Conservation (phyloP, 257 asterid species). For the Salvia miltiorrhiza region DNA sequence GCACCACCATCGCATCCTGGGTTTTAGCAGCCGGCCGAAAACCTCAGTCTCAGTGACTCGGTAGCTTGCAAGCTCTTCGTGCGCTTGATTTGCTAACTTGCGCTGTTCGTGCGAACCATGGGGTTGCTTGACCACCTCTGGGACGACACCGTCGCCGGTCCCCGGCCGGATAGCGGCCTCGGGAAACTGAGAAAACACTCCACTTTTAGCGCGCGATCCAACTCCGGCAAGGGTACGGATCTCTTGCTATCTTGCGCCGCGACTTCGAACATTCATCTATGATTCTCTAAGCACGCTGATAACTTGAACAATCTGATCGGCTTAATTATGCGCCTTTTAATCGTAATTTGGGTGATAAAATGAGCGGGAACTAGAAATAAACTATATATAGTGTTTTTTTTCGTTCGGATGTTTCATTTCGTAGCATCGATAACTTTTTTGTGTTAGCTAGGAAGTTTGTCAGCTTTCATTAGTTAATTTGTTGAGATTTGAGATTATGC, state of each 20-base stretch:
- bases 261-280: background rate
- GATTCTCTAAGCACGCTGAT: background rate
- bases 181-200: conserved; percentile 74
- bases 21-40: background rate
- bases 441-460: background rate
- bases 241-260: conserved; percentile 33
- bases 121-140: conserved; percentile 87
- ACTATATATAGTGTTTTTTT: background rate
- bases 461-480: background rate
- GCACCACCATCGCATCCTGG: background rate
- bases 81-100: conserved; percentile 13
- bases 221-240: conserved; percentile 77
- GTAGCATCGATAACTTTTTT: background rate
- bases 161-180: conserved; percentile 79
- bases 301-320: background rate
- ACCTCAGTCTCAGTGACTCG: background rate
- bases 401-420: background rate
- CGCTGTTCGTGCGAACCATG: conserved; percentile 32
- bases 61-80: background rate
- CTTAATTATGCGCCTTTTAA: background rate
- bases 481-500: background rate
- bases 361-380: background rate
- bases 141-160: conserved; percentile 95
- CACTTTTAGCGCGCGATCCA: conserved; percentile 53
- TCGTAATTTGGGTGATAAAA: background rate